phyloP scores from a whole-genome alignment of 140 eudicot genomes.

The Stevia rebaudiana region DNA sequence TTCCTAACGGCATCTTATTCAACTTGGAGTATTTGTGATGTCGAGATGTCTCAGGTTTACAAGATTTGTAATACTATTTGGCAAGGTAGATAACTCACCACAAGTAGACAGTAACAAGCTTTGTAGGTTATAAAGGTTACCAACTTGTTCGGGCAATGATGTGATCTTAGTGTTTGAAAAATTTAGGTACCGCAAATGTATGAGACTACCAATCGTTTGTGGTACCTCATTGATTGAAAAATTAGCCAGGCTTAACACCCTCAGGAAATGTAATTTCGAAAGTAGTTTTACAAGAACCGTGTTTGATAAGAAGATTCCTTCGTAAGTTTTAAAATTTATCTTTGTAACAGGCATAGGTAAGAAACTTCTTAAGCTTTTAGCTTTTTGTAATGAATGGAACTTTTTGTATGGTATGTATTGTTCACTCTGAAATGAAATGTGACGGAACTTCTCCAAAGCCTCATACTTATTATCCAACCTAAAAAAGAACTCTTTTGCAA shows the following conservation, averaged over 20 bases:
- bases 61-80: conserved; percentile 12
- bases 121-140: no score
- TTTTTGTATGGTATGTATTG: neutral
- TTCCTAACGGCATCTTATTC: conserved; percentile 12
- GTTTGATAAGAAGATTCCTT: neutral
- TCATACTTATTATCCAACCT: conserved; percentile 4
- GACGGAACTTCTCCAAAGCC: conserved; percentile 21
- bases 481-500: conserved; percentile 20
- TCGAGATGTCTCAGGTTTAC: conserved; percentile 29
- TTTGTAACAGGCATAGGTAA: neutral
- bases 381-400: conserved; percentile 10
- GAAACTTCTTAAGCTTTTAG: conserved; percentile 21
- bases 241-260: conserved; percentile 20
- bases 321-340: neutral
- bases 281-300: conserved; percentile 2
- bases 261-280: conserved; percentile 15
- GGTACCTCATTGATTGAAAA: conserved; percentile 22
- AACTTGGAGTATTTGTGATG: conserved; percentile 11
- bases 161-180: conserved; percentile 17
- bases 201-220: conserved; percentile 24
- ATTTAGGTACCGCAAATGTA: conserved; percentile 31
- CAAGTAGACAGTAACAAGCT: no score
- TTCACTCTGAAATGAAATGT: conserved; percentile 27
- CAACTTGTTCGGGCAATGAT: no score
- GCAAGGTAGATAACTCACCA: conserved; percentile 11